Evolutionary conservation across 331 rosid species (phyloP).

Genomic region (Malus hybrid): DNA sequence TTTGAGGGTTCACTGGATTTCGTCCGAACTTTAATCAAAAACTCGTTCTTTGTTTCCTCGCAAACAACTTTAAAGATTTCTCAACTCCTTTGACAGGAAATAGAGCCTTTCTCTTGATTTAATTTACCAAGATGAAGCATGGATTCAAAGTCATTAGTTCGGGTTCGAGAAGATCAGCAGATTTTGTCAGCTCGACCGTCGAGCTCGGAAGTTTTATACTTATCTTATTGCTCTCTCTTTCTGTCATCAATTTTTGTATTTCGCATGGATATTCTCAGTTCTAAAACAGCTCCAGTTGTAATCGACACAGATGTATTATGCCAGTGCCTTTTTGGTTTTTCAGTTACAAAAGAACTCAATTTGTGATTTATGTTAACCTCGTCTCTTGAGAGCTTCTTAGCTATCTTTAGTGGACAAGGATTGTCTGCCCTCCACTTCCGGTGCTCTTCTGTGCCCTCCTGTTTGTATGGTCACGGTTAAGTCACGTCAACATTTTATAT

Average conservation of each 20-base stretch:
- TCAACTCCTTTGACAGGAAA: slow-evolving; percentile 17
- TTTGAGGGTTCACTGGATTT: not conserved
- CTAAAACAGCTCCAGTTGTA: not conserved
- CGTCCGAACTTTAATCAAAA: not conserved
- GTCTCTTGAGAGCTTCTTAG: too few relatives aligned
- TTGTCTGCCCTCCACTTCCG: too few relatives aligned
- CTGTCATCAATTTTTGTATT: not conserved
- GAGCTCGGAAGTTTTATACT: not conserved
- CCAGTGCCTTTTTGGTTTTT: not conserved
- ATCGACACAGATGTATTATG: not conserved
- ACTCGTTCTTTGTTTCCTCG: not conserved
- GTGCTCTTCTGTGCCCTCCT: too few relatives aligned
- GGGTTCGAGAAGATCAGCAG: not conserved
- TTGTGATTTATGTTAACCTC: not conserved
- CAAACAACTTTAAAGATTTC: too few relatives aligned
- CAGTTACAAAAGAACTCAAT: not conserved
- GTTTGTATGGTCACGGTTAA: too few relatives aligned
- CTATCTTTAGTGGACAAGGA: too few relatives aligned
- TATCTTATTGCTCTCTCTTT: not conserved
- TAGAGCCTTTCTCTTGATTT: not conserved
- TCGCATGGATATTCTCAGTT: not conserved
- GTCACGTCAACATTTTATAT: too few relatives aligned
- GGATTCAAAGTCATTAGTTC: not conserved
- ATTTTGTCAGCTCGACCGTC: not conserved
- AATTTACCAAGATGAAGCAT: not conserved